Percentiles rank a stretch among this genome's conserved stretches.
These are phyloP conservation scores for Penicillium nucicola DNA, from an alignment of 495 filamentous ascomycete genomes.

Conservation along the genomic window DNA sequence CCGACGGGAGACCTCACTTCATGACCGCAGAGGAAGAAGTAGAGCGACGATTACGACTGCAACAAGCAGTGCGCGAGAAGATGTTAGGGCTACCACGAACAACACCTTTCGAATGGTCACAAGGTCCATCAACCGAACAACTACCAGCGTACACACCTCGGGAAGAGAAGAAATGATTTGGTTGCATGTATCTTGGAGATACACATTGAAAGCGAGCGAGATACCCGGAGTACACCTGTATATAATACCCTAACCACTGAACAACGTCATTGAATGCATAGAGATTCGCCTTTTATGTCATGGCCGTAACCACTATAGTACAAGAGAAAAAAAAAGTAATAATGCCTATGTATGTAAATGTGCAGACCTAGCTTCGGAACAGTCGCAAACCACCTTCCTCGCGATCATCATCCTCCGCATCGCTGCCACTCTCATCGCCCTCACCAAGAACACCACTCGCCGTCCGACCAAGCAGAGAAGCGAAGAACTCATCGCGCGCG, in stretches of 20 bases:
- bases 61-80: constrained; percentile 25
- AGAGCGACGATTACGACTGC: constrained; percentile 14
- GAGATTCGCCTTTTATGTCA: constrained; percentile 1
- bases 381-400: constrained; percentile 72
- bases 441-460: constrained; percentile 72
- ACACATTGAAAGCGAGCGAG: not conserved
- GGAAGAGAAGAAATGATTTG: constrained; percentile 5
- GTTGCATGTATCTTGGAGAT: not conserved
- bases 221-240: no score
- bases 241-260: no score
- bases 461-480: constrained; percentile 70
- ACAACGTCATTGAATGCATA: not conserved
- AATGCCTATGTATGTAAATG: not conserved
- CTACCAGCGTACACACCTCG: constrained; percentile 21
- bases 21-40: constrained; percentile 27
- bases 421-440: constrained; percentile 52
- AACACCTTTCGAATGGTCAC: constrained; percentile 24
- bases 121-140: not conserved
- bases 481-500: constrained; percentile 84
- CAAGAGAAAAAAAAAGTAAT: not conserved
- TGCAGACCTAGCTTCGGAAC: constrained; percentile 53
- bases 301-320: constrained; percentile 4
- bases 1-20: constrained; percentile 24
- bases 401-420: constrained; percentile 51
- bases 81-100: constrained; percentile 27